Evolutionary conservation across 768 basidiomycete genomes (phyloP).

Genomic region (Phlebiopsis flavidoalba): DNA sequence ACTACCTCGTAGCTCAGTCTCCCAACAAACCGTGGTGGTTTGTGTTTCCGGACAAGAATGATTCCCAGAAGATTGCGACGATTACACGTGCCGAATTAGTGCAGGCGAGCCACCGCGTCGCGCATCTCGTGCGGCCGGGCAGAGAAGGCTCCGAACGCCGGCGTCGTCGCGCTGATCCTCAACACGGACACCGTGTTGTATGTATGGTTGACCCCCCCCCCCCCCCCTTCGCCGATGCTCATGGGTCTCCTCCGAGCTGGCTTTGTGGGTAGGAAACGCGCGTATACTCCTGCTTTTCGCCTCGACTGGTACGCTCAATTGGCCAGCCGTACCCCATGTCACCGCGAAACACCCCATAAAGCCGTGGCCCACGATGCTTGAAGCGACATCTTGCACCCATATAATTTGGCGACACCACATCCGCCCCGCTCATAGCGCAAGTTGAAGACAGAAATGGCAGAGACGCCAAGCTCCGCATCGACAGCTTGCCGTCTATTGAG

Average conservation of each 20-base stretch:
- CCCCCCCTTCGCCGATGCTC: background rate
- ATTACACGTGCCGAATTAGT: conserved; percentile 1
- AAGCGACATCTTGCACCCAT: conserved; percentile 32
- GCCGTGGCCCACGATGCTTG: conserved; percentile 32
- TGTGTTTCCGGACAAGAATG: background rate
- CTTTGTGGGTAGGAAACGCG: conserved; percentile 4
- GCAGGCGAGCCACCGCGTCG: conserved; percentile 5
- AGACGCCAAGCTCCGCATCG: conserved; percentile 5
- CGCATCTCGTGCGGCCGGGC: conserved; percentile 4
- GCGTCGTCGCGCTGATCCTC: conserved; percentile 3
- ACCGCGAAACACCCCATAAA: conserved; percentile 30
- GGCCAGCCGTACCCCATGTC: conserved; percentile 31
- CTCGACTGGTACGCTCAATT: background rate
- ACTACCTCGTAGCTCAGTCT: conserved; percentile 4
- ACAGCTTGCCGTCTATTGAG: conserved; percentile 12
- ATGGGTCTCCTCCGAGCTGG: conserved; percentile 8
- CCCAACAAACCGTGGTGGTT: background rate
- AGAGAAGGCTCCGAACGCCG: conserved; percentile 2
- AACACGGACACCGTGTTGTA: conserved; percentile 7
- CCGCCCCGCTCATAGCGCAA: conserved; percentile 26
- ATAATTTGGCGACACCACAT: conserved; percentile 30
- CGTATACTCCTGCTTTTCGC: background rate
- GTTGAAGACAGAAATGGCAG: conserved; percentile 21
- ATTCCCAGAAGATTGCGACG: background rate
- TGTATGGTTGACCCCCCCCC: too few relatives aligned